phyloP scores from a whole-genome alignment of 2,329 filamentous ascomycete genomes.

The Ophiostoma sp. region DNA sequence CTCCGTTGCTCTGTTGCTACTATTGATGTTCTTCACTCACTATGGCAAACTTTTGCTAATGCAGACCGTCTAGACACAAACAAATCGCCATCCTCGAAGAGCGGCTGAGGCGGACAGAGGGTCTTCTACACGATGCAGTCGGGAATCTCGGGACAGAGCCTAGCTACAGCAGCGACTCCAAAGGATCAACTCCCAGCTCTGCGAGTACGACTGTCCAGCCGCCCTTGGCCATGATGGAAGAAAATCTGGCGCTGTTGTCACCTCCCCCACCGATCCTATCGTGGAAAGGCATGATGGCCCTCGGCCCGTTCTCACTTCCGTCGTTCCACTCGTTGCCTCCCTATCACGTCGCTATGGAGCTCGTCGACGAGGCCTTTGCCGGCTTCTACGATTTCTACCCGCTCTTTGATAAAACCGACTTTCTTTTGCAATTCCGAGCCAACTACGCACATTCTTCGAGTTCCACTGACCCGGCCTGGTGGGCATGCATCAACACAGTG shows the following conservation, averaged over 20 bases:
- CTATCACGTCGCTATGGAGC: not conserved
- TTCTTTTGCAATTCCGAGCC: not conserved
- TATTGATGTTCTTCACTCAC: not conserved
- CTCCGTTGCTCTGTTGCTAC: not conserved
- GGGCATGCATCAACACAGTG: constrained; percentile 11
- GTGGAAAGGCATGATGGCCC: constrained; percentile 2
- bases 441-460: constrained; percentile 4
- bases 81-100: constrained; percentile 3
- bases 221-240: constrained; percentile 4
- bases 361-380: constrained; percentile 2
- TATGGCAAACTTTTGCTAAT: not conserved
- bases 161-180: not conserved
- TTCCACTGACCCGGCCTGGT: constrained; percentile 1
- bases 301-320: constrained; percentile 4
- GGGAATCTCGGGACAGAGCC: not conserved
- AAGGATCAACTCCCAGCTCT: not conserved
- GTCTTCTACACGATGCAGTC: not conserved
- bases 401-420: constrained; percentile 1
- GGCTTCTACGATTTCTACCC: constrained; percentile 11
- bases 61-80: constrained; percentile 2
- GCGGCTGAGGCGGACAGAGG: constrained; percentile 2
- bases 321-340: constrained; percentile 4
- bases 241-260: not conserved
- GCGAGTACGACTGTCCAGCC: not conserved
- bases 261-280: not conserved